phyloP scores from a whole-genome alignment of 208 protist genomes.

The Kentomonas sorsogonicus region DNA sequence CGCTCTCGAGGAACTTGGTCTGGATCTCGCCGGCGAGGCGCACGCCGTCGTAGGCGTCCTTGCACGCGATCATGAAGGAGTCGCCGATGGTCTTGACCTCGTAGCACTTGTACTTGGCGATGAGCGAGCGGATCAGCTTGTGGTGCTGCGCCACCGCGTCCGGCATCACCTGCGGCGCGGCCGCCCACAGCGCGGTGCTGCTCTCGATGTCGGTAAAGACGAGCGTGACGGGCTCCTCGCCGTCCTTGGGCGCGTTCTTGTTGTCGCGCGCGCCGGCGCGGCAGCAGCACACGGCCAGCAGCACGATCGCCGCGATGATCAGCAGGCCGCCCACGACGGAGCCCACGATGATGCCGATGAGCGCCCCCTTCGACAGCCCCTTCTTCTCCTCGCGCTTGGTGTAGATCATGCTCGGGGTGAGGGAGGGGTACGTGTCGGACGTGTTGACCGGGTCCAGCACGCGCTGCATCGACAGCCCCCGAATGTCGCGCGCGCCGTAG shows the following conservation, averaged over 20 bases:
- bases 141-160: slow-evolving; percentile 66
- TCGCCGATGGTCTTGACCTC: slow-evolving; percentile 86
- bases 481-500: slow-evolving; percentile 43
- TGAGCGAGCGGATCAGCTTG: slow-evolving; percentile 52
- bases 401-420: slow-evolving; percentile 44
- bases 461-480: slow-evolving; percentile 16
- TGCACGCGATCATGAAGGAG: slow-evolving; percentile 82
- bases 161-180: slow-evolving; percentile 44
- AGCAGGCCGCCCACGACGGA: slow-evolving; percentile 6
- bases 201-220: slow-evolving; percentile 79
- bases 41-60: slow-evolving; percentile 30
- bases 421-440: neutral
- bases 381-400: neutral
- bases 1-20: slow-evolving; percentile 34
- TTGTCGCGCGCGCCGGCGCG: slow-evolving; percentile 28
- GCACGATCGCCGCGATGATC: slow-evolving; percentile 3
- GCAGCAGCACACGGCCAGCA: slow-evolving; percentile 10
- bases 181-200: slow-evolving; percentile 78
- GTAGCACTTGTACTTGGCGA: slow-evolving; percentile 62
- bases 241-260: slow-evolving; percentile 38
- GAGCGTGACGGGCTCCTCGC: slow-evolving; percentile 39
- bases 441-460: slow-evolving; percentile 29
- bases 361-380: slow-evolving; percentile 14
- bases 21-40: slow-evolving; percentile 46
- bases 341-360: slow-evolving; percentile 27